These are phyloP conservation scores for Venustampulla echinocandica DNA, from an alignment of 495 filamentous ascomycete genomes.

Conservation along the genomic window DNA sequence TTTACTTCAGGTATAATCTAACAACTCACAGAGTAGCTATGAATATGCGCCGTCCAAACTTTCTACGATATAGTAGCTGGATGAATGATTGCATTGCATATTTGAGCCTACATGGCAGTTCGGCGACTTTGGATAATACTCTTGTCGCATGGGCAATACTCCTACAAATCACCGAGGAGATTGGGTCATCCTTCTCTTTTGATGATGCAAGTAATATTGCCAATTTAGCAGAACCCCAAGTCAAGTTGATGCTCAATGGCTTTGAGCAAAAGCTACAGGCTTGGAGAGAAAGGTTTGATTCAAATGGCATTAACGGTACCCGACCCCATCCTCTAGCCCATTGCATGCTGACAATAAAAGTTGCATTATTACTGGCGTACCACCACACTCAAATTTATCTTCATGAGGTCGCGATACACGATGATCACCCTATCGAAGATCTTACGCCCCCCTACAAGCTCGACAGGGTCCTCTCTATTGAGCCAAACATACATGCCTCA, in stretches of 20 bases:
- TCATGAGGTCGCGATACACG: slow-evolving; percentile 42
- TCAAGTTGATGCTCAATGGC: slow-evolving; percentile 38
- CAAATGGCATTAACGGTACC: slow-evolving; percentile 30
- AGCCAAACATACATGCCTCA: slow-evolving; percentile 26
- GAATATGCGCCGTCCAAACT: slow-evolving; percentile 40
- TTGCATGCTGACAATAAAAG: slow-evolving; percentile 18
- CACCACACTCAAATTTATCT: slow-evolving; percentile 37
- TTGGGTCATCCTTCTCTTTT: slow-evolving; percentile 38
- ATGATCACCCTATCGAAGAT: slow-evolving; percentile 43
- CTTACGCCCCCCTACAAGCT: slow-evolving; percentile 26
- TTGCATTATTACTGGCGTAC: slow-evolving; percentile 38
- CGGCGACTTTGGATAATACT: slow-evolving; percentile 28
- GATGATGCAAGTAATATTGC: slow-evolving; percentile 38
- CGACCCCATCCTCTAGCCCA: neutral
- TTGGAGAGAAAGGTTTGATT: slow-evolving; percentile 35
- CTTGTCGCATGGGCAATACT: slow-evolving; percentile 39
- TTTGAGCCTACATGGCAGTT: slow-evolving; percentile 30
- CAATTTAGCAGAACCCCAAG: slow-evolving; percentile 34
- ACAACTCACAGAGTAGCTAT: slow-evolving; percentile 34
- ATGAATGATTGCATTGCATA: slow-evolving; percentile 37
- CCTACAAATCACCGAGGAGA: slow-evolving; percentile 39
- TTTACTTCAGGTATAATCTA: neutral
- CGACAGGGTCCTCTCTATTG: slow-evolving; percentile 23
- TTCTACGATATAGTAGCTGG: slow-evolving; percentile 43
- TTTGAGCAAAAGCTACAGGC: slow-evolving; percentile 38